Conservation (phyloP, 345 rosid species). For the Psidium friedrichsthalianum region DNA sequence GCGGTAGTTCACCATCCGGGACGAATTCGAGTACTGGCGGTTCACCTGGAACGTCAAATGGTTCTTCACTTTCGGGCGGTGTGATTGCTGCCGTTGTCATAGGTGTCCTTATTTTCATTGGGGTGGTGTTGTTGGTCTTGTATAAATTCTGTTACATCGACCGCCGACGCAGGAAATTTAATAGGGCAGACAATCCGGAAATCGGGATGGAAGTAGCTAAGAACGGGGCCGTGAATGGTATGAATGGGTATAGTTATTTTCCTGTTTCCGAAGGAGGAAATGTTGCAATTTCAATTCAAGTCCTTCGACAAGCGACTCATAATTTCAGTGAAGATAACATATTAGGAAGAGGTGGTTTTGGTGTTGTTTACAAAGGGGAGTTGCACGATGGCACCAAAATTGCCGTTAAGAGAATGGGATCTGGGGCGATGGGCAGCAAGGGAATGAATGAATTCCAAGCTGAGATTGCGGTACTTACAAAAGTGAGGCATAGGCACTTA, state of each 20-base stretch:
- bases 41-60: conserved; percentile 8
- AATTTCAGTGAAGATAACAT: conserved; percentile 60
- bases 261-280: conserved; percentile 50
- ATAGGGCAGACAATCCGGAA: conserved; percentile 26
- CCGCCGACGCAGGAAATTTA: conserved; percentile 24
- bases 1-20: not conserved
- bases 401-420: conserved; percentile 84
- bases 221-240: conserved; percentile 10
- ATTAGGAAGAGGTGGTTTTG: conserved; percentile 83
- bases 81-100: conserved; percentile 35
- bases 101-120: conserved; percentile 33
- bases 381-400: conserved; percentile 78
- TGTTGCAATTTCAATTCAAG: conserved; percentile 52
- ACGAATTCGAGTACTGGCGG: conserved; percentile 6
- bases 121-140: conserved; percentile 31
- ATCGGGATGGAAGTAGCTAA: conserved; percentile 31
- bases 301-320: conserved; percentile 56
- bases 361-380: conserved; percentile 77
- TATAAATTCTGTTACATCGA: conserved; percentile 30
- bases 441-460: conserved; percentile 85
- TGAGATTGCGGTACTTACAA: conserved; percentile 74
- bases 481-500: conserved; percentile 82
- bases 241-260: conserved; percentile 27
- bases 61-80: conserved; percentile 14
- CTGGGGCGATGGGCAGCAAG: conserved; percentile 41